Evolutionary conservation across 176 grass and related monocot genomes (phyloP).

Genomic region (Ensete glaucum): DNA sequence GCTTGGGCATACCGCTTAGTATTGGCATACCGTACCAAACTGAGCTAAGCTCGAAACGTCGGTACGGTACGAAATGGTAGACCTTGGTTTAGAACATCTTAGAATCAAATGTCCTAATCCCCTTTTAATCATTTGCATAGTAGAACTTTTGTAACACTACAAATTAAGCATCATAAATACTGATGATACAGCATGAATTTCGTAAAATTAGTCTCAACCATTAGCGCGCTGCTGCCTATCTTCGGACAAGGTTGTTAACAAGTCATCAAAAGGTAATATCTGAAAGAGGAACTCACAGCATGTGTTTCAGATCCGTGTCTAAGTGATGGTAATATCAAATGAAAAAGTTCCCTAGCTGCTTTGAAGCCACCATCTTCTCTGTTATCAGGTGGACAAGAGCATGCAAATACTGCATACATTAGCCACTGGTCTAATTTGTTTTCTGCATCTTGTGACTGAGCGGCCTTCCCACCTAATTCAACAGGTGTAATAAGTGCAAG

Average conservation of each 20-base stretch:
- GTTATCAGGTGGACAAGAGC: slow-evolving; percentile 68
- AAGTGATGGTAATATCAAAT: slow-evolving; percentile 84
- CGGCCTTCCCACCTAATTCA: slow-evolving; percentile 82
- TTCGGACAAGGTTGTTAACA: slow-evolving; percentile 6
- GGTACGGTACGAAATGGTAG: neutral
- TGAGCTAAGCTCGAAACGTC: no score
- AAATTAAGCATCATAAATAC: neutral
- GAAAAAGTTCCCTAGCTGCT: slow-evolving; percentile 81
- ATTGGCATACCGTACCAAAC: no score
- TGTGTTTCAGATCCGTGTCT: slow-evolving; percentile 90
- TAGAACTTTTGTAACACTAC: neutral
- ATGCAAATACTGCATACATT: slow-evolving; percentile 93
- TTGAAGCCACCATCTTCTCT: slow-evolving; percentile 50
- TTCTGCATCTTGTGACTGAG: slow-evolving; percentile 73
- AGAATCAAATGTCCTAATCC: neutral
- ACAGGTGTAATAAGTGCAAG: slow-evolving; percentile 81
- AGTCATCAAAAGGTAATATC: slow-evolving; percentile 19
- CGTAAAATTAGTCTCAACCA: neutral
- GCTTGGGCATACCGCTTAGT: no score
- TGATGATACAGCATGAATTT: neutral
- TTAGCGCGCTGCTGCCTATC: neutral
- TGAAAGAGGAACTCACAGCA: slow-evolving; percentile 46
- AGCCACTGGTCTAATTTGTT: slow-evolving; percentile 92
- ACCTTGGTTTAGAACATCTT: neutral
- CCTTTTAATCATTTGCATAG: neutral